Base-by-base conservation (phyloP, 163 green algal species). In the Chlamydomonas reinhardtii region DNA sequence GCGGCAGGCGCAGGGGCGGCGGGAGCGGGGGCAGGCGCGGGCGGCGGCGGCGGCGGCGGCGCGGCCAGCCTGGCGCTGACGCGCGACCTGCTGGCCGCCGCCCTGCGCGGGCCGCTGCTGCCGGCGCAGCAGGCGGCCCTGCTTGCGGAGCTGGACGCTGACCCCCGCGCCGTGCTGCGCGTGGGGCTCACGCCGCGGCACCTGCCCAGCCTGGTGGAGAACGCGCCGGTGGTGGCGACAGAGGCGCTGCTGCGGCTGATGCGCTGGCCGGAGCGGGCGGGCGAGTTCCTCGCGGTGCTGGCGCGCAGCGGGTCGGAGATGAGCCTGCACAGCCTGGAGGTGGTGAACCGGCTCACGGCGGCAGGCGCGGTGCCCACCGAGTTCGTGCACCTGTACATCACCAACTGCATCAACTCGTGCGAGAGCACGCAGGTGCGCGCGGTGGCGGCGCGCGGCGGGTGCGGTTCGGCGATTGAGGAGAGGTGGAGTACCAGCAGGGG, bases 381-480 rank as follows among this genome's bases (percentile, higher is more conserved):
- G 32, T 97, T 98, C 80, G 89, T 98, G 39, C 95, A 98, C 85
- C 83, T 93, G 34, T 98, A 98, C 93, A 97, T 98, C 89, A 91
- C 92, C 77, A 96, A 97, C 90, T 98, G 96, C 92, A 97, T 98
- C 75, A 74, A 73, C 52, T 95, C 89, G 29, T 98, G 96, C 70
- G 92, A 97, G 72, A 88, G 81, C 52, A 95, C 94, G 39, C 92
- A 96, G 89, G 94, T 96, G 73, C 48, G 48, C 48, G 48, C 48
- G 11, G 11, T 56, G 48, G 14, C 1, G 14, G 11, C 48, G 12
- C 19, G 48, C 19, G 14, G 48, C 48, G 59, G 27, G 32, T 15
- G 52, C 31, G 61, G 35, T n/a, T n/a, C n/a, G n/a, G n/a, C n/a
- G n/a, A n/a, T n/a, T n/a, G n/a, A n/a, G n/a, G n/a, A n/a, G n/a